Percentiles rank a stretch among this genome's conserved stretches.
Evolutionary conservation across 352 stramenopile genomes (phyloP).

Genomic region (Pythium coloratum): DNA sequence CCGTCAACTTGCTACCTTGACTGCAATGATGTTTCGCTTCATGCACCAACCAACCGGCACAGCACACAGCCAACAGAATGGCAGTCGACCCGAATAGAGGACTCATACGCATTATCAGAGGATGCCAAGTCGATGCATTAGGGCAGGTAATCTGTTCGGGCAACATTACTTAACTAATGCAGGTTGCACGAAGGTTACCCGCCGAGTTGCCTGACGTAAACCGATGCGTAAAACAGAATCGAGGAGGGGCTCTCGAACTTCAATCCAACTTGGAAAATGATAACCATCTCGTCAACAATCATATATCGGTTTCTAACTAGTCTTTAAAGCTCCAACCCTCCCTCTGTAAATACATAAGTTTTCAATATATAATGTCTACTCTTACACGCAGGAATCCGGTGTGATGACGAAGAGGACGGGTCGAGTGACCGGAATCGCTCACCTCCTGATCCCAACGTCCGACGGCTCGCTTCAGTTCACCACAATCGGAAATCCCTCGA

Average conservation of each 20-base stretch:
- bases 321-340: neutral
- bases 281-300: neutral
- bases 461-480: neutral
- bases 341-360: neutral
- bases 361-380: neutral
- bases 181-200: conserved; percentile 19
- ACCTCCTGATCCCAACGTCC: neutral
- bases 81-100: conserved; percentile 16
- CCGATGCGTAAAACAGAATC: conserved; percentile 34
- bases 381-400: neutral
- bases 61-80: conserved; percentile 25
- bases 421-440: conserved; percentile 1
- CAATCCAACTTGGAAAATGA: conserved; percentile 18
- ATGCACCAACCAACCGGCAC: conserved; percentile 29
- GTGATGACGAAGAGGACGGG: conserved; percentile 4
- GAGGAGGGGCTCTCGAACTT: conserved; percentile 14
- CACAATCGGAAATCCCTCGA: conserved; percentile 20
- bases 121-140: neutral
- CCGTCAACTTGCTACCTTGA: conserved; percentile 17
- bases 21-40: conserved; percentile 23
- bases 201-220: conserved; percentile 26
- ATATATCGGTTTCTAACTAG: neutral
- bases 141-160: conserved; percentile 1
- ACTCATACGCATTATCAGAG: conserved; percentile 15
- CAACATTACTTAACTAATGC: neutral